Evolutionary conservation across 768 basidiomycete genomes (phyloP).

Genomic region (Termitomyces sp.): DNA sequence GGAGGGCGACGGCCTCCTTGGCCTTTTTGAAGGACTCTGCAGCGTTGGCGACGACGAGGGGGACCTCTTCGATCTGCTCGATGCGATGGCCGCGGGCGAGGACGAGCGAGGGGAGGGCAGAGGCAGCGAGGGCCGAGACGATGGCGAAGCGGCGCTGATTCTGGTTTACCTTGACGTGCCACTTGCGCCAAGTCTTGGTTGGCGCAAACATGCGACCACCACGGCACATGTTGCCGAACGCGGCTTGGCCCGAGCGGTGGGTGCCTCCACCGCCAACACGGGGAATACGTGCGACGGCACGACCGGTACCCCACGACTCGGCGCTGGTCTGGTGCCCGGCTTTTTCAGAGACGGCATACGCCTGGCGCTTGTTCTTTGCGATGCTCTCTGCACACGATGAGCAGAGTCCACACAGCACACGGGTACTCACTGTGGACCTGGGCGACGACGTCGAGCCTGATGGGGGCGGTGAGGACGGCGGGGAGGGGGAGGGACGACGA

Average conservation of each 20-base stretch:
- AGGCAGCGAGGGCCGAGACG: constrained; percentile 96
- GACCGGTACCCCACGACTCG: constrained; percentile 99
- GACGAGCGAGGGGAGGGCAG: constrained; percentile 95
- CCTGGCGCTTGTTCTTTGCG: constrained; percentile 96
- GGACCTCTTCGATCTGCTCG: constrained; percentile 94
- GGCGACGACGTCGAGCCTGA: constrained; percentile 96
- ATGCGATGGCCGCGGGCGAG: constrained; percentile 99
- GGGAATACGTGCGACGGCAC: constrained; percentile 99
- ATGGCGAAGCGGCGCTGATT: constrained; percentile 98
- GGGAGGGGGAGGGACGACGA: constrained; percentile 89
- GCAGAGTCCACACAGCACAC: not conserved
- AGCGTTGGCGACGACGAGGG: constrained; percentile 77
- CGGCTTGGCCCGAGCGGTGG: constrained; percentile 98
- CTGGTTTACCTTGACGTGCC: constrained; percentile 99
- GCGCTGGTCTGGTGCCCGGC: constrained; percentile 99
- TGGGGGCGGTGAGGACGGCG: constrained; percentile 95
- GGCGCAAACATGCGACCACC: constrained; percentile 99
- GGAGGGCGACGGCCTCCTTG: constrained; percentile 91
- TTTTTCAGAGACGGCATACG: constrained; percentile 95
- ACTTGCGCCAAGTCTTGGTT: constrained; percentile 98
- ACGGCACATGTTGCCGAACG: constrained; percentile 99
- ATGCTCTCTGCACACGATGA: constrained; percentile 68
- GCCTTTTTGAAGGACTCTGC: constrained; percentile 93
- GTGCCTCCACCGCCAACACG: constrained; percentile 99
- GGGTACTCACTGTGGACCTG: constrained; percentile 92